Percentiles rank a stretch among this genome's conserved stretches.
phyloP scores from a whole-genome alignment of 2,329 filamentous ascomycete species.

The Escovopsis weberi region DNA sequence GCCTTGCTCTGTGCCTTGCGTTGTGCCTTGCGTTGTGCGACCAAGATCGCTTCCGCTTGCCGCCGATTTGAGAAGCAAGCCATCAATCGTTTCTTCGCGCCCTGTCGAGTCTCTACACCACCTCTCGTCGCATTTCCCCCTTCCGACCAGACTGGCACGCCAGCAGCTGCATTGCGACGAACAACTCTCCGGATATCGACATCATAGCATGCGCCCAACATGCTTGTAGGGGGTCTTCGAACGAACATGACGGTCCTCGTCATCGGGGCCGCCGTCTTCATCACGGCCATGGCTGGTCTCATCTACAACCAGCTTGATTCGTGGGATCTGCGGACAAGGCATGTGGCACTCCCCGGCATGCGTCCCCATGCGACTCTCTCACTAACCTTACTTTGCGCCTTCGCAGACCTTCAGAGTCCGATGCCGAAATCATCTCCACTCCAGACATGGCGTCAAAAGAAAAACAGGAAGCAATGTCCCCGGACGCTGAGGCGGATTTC shows the following conservation, averaged over 20 bases:
- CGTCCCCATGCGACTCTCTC: not conserved
- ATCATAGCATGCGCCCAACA: constrained; percentile 12
- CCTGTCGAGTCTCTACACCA: no score
- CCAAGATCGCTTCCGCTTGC: no score
- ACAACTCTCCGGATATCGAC: not conserved
- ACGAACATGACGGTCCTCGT: constrained; percentile 16
- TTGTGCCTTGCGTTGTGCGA: no score
- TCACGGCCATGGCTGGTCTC: constrained; percentile 18
- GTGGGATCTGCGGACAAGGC: constrained; percentile 12
- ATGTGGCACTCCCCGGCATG: not conserved
- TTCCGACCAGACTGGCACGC: no score
- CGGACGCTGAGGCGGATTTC: constrained; percentile 10
- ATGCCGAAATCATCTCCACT: constrained; percentile 2
- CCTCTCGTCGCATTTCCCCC: no score
- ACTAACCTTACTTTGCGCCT: not conserved
- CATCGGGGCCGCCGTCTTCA: constrained; percentile 17
- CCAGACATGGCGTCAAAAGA: constrained; percentile 4
- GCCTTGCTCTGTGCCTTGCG: no score
- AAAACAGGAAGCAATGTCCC: not conserved
- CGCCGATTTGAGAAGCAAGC: no score
- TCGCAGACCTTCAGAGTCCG: not conserved
- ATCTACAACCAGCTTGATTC: constrained; percentile 19
- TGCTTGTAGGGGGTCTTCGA: constrained; percentile 20
- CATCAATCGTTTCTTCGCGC: no score
- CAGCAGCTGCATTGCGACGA: not conserved